Evolutionary conservation across 169 alveolate species (phyloP), one percentile per base, ranked within the genome.

Genomic region (Plasmodium coatneyi): DNA sequence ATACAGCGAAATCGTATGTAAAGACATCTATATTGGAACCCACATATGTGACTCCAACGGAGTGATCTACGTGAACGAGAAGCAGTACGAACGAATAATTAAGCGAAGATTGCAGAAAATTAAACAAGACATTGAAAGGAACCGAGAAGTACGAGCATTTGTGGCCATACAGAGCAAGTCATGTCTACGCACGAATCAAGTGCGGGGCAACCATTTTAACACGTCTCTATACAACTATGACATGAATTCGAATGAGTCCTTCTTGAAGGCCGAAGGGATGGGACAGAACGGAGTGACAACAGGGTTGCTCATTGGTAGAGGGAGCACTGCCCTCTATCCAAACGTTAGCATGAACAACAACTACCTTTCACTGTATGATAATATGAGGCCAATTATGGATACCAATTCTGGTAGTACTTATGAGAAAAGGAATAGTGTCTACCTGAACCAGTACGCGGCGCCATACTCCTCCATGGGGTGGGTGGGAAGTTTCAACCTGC

Each of bases 51-150:
- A 12, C n/a, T 36, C 81, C n/a, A 54, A 87, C 81, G 81, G 83
- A 5, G 39, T 90, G 41, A 43, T 90, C n/a, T 90, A 80, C 52
- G 95, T 90, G 22, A 90, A 90, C n/a, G 95, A 90, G n/a, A 80
- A 90, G 74, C 95, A 90, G 46, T 90, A 90, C 82, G 95, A 90
- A 34, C 32, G 92, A 46, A 90, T 90, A 28, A 49, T 90, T 43
- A 80, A 79, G 70, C 70, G 95, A 16, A 39, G 95, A 71, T 25
- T 80, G 66, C 9, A 78, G 4, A 90, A 90, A 71, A 81, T 90
- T 9, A 79, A 90, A 60, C 90, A 80, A 70, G 95, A 90, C 32
- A 80, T 90, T 7, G 92, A 90, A 43, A 90, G 76, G 41, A 90
- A 90, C 12, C 36, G 82, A 46, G 52, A 80, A 46, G 79, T 80